These are phyloP conservation scores for Lachnellula arida DNA, from an alignment of 2,329 filamentous ascomycete genomes.

Conservation along the genomic window DNA sequence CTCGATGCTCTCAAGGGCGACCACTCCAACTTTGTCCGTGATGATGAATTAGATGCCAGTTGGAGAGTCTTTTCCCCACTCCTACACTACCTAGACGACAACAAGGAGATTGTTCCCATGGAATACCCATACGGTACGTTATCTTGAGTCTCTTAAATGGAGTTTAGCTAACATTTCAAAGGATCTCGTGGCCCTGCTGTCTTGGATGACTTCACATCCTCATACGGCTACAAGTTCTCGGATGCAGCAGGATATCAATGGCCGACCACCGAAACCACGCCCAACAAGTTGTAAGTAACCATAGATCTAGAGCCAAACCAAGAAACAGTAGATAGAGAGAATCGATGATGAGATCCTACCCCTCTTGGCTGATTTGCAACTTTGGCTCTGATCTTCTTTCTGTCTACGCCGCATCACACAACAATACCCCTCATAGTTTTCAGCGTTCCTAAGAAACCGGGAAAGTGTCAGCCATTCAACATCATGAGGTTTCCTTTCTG, in stretches of 20 bases:
- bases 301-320: conserved; percentile 13
- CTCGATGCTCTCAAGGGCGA: conserved; percentile 97
- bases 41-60: conserved; percentile 93
- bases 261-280: conserved; percentile 70
- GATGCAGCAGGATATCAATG: conserved; percentile 95
- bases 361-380: conserved; percentile 4
- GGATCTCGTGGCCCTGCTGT: conserved; percentile 95
- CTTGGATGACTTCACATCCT: conserved; percentile 95
- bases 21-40: conserved; percentile 98
- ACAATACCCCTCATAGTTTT: background rate
- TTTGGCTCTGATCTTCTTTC: background rate
- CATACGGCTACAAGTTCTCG: conserved; percentile 96
- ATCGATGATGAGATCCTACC: conserved; percentile 14
- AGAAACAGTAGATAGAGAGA: conserved; percentile 21
- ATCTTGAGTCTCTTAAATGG: background rate
- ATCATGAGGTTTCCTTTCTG: background rate
- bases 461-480: background rate
- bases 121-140: conserved; percentile 95
- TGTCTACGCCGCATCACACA: background rate
- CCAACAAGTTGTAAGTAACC: conserved; percentile 73
- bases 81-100: conserved; percentile 95
- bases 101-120: conserved; percentile 99
- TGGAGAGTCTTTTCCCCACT: conserved; percentile 99
- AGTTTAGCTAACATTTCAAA: conserved; percentile 35
- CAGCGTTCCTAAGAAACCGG: background rate